Percentiles rank a stretch among this genome's conserved stretches.
Evolutionary conservation across 768 basidiomycete species (phyloP).

Genomic region (Filobasidium wieringae): DNA sequence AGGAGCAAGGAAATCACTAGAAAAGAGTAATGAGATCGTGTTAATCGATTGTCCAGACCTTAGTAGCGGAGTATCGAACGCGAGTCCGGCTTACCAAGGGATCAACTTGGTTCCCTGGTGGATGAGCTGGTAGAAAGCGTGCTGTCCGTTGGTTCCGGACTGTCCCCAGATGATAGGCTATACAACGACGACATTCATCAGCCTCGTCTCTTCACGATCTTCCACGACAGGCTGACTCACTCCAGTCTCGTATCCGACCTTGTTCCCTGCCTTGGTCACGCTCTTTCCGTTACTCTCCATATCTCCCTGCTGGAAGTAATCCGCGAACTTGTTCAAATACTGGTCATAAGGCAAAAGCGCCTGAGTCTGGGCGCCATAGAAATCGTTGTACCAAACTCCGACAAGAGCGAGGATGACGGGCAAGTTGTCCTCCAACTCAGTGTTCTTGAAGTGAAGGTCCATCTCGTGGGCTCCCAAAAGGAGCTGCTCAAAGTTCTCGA

Average conservation of each 20-base stretch:
- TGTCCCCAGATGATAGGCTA: slow-evolving; percentile 96
- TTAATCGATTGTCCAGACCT: background rate
- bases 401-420: slow-evolving; percentile 80
- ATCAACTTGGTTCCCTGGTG: slow-evolving; percentile 42
- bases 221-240: slow-evolving; percentile 45
- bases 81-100: slow-evolving; percentile 36
- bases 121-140: slow-evolving; percentile 94
- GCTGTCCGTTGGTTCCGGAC: slow-evolving; percentile 94
- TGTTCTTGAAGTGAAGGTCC: slow-evolving; percentile 90
- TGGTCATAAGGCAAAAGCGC: slow-evolving; percentile 95
- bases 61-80: background rate
- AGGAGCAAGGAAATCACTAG: slow-evolving; percentile 35
- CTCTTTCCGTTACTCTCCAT: slow-evolving; percentile 99
- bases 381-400: slow-evolving; percentile 99
- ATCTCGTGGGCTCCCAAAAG: slow-evolving; percentile 89
- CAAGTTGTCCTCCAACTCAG: slow-evolving; percentile 76
- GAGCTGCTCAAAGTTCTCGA: slow-evolving; percentile 81
- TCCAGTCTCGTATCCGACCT: slow-evolving; percentile 91
- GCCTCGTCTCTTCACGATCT: background rate
- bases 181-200: background rate
- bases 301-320: slow-evolving; percentile 99
- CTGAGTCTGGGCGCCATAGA: slow-evolving; percentile 92
- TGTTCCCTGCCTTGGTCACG: slow-evolving; percentile 82
- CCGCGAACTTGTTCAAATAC: slow-evolving; percentile 97
- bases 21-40: slow-evolving; percentile 32